phyloP scores from a whole-genome alignment of 1,284 basidiomycete species.

The Sanghuangporus sanghuang region DNA sequence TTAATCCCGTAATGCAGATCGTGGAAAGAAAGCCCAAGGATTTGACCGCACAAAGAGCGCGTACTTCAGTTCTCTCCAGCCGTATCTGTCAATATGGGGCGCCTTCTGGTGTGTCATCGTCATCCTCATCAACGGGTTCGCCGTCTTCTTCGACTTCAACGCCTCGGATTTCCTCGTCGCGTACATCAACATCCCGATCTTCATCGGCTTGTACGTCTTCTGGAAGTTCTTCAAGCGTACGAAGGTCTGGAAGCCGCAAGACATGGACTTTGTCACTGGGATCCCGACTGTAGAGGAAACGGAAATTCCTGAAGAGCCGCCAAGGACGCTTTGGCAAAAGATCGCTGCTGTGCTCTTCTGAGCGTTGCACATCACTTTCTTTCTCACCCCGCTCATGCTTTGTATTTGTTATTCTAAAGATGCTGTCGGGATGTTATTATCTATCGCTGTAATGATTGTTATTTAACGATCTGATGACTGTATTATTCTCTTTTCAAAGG shows the following conservation, averaged over 20 bases:
- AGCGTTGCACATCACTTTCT: constrained; percentile 1
- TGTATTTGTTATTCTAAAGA: neutral
- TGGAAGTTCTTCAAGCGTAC: constrained; percentile 57
- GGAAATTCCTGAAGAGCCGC: constrained; percentile 37
- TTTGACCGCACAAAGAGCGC: constrained; percentile 46
- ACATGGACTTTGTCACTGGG: constrained; percentile 64
- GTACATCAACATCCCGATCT: constrained; percentile 49
- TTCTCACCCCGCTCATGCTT: neutral
- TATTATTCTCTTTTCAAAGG: no score
- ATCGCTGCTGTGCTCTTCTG: constrained; percentile 35
- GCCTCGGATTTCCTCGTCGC: constrained; percentile 57
- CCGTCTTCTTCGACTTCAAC: constrained; percentile 59
- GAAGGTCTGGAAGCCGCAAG: constrained; percentile 39
- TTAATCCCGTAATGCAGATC: constrained; percentile 25
- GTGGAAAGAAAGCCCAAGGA: constrained; percentile 54
- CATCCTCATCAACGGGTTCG: constrained; percentile 47
- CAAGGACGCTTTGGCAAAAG: constrained; percentile 36
- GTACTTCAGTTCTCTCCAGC: constrained; percentile 49
- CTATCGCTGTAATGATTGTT: neutral
- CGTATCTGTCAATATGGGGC: constrained; percentile 34
- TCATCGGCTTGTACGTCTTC: constrained; percentile 44
- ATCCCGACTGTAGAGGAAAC: constrained; percentile 57
- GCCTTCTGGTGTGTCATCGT: constrained; percentile 34
- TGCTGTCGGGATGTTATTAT: neutral
- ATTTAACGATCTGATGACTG: no score